phyloP scores from a whole-genome alignment of 1,284 basidiomycete species.

The Trametes hirsuta region DNA sequence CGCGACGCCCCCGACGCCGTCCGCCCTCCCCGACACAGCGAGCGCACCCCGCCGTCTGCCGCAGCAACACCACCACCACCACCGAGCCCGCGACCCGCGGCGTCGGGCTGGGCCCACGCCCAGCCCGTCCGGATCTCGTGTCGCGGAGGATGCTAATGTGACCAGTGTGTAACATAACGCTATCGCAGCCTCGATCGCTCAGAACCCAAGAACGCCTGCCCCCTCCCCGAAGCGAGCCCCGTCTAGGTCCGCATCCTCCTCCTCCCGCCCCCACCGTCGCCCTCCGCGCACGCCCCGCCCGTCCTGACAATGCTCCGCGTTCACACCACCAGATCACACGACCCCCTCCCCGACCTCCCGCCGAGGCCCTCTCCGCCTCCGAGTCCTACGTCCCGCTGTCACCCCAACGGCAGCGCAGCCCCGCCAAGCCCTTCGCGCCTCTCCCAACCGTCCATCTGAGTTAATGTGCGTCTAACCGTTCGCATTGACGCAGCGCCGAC shows the following conservation, averaged over 20 bases:
- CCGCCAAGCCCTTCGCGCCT: no score
- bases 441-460: no score
- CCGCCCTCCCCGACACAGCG: no score
- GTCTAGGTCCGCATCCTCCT: neutral
- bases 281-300: no score
- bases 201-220: neutral
- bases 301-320: no score
- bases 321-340: no score
- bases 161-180: conserved; percentile 6
- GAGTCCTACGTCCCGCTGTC: no score
- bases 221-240: neutral
- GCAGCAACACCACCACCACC: neutral
- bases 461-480: no score
- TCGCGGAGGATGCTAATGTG: neutral
- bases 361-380: no score
- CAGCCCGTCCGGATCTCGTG: neutral
- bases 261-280: neutral
- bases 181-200: conserved; percentile 5
- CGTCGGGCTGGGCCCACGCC: neutral
- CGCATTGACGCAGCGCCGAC: no score
- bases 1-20: neutral
- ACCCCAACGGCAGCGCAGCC: no score
- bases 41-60: neutral
- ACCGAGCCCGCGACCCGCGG: neutral
- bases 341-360: no score